Base-by-base conservation (phyloP, 352 stramenopile species). In the Phytophthora boehmeriae region DNA sequence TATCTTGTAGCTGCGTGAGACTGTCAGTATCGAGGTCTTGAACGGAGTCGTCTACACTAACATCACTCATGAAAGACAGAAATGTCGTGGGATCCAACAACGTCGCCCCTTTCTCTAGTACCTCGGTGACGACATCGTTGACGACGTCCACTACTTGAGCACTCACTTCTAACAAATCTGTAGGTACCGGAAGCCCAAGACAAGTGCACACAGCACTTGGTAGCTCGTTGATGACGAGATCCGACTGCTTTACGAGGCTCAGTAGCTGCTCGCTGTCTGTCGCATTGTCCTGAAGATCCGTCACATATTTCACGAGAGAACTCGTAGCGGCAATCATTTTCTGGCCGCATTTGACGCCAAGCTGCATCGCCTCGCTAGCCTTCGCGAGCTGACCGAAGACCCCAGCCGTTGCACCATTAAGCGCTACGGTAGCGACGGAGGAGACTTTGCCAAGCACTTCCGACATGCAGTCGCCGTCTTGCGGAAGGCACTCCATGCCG, bases 401-500 rank as follows among this genome's bases (percentile, higher is more conserved):
- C 3, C 82, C 82, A 2, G 66, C 59, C 9, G 72, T 80, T 0
- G 74, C 78, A 16, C 65, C 63, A 35, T 75, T 83, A 32, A 90
- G 43, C 0, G 78, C 80, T 2, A 80, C 76, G 0, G 59, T 78
- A 9, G 75, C 78, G 8, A 92, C 83, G 4, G 71, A 66, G 5
- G 48, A 59, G 41, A 83, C 43, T 62, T 90, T 88, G 32, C 32
- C 48, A 22, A 90, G 22, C 0, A 92, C 50, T 25, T 79, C 56
- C 0, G 63, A 44, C 8, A 71, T 68, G 59, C 82, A 92, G 52
- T 88, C 78, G 2, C 70, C 52, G 54, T 80, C 85, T 41, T 90
- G 80, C 8, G 78, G 78, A 23, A 92, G 75, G 54, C 82, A 90
- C 62, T 92, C 80, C 69, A 83, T 78, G 46, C 74, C 80, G 32